Conservation (phyloP, 495 filamentous ascomycete species). For the Lasiosphaeria ovina region DNA sequence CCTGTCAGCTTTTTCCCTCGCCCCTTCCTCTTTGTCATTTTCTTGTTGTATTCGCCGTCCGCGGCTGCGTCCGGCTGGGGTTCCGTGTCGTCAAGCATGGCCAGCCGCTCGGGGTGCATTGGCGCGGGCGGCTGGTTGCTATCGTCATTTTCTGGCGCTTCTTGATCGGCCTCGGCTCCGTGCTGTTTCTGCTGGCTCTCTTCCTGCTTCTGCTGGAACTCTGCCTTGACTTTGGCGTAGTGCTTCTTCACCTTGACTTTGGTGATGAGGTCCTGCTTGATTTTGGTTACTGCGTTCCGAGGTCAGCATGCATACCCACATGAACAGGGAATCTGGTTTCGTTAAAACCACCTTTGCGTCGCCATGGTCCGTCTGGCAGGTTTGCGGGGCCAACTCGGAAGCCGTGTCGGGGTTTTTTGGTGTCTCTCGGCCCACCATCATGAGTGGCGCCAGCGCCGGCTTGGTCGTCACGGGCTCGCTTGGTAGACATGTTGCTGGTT, state of each 20-base stretch:
- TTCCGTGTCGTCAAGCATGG: constrained; percentile 4
- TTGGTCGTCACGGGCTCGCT: constrained; percentile 56
- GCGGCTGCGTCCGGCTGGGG: not conserved
- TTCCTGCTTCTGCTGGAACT: constrained; percentile 24
- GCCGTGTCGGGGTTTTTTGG: constrained; percentile 50
- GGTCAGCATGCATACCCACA: constrained; percentile 1
- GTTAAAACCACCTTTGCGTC: constrained; percentile 69
- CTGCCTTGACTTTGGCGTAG: constrained; percentile 81
- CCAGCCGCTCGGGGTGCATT: constrained; percentile 14
- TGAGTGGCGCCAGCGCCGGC: constrained; percentile 14
- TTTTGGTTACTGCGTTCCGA: constrained; percentile 68
- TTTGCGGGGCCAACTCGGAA: constrained; percentile 85
- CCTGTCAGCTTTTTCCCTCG: not conserved
- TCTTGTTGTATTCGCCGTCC: constrained; percentile 31
- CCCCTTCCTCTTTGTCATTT: constrained; percentile 6
- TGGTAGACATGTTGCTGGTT: constrained; percentile 56
- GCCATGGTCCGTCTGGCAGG: constrained; percentile 87
- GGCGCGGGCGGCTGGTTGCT: not conserved
- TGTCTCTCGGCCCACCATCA: constrained; percentile 28
- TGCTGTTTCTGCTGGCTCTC: constrained; percentile 23
- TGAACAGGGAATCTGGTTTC: not conserved
- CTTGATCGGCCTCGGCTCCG: not conserved
- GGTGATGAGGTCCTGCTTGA: constrained; percentile 85
- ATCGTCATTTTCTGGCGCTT: not conserved
- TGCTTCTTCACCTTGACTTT: constrained; percentile 93